These are phyloP conservation scores for Citrus cavaleriei DNA, from an alignment of 345 rosid species.

Conservation along the genomic window DNA sequence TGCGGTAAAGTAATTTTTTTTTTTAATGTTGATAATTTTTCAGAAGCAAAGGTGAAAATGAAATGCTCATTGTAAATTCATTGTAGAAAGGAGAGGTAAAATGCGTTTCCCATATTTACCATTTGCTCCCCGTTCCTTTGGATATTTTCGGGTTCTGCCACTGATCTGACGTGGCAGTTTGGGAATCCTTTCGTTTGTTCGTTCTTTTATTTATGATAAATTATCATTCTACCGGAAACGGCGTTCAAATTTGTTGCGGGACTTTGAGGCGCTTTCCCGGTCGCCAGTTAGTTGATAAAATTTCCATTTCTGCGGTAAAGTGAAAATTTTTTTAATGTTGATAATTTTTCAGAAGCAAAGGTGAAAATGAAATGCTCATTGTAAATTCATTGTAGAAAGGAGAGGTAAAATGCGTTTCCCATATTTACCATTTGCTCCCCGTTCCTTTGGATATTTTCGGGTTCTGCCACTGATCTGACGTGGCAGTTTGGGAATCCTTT, in stretches of 20 bases:
- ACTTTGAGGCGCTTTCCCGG: neutral
- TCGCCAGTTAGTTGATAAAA: neutral
- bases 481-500: neutral
- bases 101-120: neutral
- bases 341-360: neutral
- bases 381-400: neutral
- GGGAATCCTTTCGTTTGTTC: neutral
- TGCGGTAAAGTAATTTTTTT: neutral
- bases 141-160: neutral
- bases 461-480: neutral
- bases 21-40: neutral
- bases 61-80: neutral
- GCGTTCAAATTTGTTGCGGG: conserved; percentile 11
- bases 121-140: neutral
- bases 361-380: neutral
- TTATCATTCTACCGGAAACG: too few species aligned
- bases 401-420: neutral
- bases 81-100: neutral
- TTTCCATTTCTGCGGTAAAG: conserved; percentile 6
- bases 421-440: neutral
- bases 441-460: neutral
- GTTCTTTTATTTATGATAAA: too few species aligned
- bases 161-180: neutral
- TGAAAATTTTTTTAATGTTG: neutral
- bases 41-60: neutral